A percentile compares a stretch with the other conserved stretches of the same genome.
These are phyloP conservation scores for Hymenoscyphus salicellus DNA, from an alignment of 2,329 filamentous ascomycete genomes.

Conservation along the genomic window DNA sequence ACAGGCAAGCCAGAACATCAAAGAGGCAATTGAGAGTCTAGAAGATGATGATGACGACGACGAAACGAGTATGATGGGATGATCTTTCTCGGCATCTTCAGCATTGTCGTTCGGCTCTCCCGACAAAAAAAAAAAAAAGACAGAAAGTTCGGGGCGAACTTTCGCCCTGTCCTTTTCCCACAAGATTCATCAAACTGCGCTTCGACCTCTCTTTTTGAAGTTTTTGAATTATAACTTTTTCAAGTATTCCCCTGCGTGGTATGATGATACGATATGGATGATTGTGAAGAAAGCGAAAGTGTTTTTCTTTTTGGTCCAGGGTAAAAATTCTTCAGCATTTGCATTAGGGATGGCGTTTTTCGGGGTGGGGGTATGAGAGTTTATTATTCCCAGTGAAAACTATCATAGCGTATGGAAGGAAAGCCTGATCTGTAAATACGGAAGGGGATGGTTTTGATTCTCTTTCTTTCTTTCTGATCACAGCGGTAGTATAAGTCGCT, in stretches of 20 bases:
- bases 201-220: neutral
- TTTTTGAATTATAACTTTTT: conserved; percentile 7
- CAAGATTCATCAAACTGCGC: conserved; percentile 4
- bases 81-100: conserved; percentile 5
- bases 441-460: neutral
- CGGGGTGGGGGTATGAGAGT: neutral
- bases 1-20: conserved; percentile 88
- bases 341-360: conserved; percentile 14
- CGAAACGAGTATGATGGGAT: conserved; percentile 30
- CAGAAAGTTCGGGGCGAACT: neutral
- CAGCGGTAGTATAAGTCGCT: neutral
- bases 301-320: neutral
- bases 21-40: conserved; percentile 91
- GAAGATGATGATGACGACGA: conserved; percentile 71
- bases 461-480: neutral
- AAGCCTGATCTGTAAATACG: neutral
- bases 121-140: neutral
- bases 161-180: neutral
- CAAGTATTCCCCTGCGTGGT: conserved; percentile 8
- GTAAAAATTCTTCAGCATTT: conserved; percentile 4
- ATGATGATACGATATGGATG: conserved; percentile 18
- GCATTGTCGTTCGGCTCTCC: neutral
- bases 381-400: neutral
- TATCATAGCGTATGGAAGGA: conserved; percentile 1
- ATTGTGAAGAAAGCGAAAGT: neutral